Evolutionary conservation across 2,329 filamentous ascomycete genomes (phyloP), one percentile per base, ranked within the genome.

Genomic region (Thielaviopsis populi): DNA sequence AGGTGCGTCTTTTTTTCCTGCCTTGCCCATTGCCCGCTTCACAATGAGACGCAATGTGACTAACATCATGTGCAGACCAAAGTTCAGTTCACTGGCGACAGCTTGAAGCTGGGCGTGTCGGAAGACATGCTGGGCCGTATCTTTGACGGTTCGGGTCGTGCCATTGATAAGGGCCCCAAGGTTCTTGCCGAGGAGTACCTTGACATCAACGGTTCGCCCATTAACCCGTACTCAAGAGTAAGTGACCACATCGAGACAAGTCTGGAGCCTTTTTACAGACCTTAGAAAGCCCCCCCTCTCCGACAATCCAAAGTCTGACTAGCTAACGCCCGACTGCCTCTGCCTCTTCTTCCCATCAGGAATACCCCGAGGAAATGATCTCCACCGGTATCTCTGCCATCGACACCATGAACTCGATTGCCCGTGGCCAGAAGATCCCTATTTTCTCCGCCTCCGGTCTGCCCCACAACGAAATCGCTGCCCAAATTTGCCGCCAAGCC

Each of bases 341-440:
- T 19, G 8, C 48, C 11, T 27, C 2, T 67, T 50, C 5, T 27
- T 50, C 6, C 30, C 53, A 10, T 27, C 68, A 95, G 90, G 89
- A 96, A 70, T 99, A 99, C 74, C 94, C 94, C 72, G 94, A 99
- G 79, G 95, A 99, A 78, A 99, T 99, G 92, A 97, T 99, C 72
- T 94, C 92, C 42, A 99, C 94, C 59, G 94, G 94, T 85, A 99
- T 99, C 75, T 97, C 92, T 67, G 91, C 94, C 73, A 97, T 99
- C 72, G 92, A 97, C 74, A 96, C 91, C 67, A 97, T 97, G 92
- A 91, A 91, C 80, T 91, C 88, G 67, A 95, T 97, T 75, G 94
- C 95, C 68, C 91, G 94, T 83, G 94, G 94, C 68, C 94, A 99
- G 76, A 99, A 99, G 83, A 99, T 99, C 69, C 94, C 95, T 70